A percentile compares a stretch with the other conserved stretches of the same genome.
Evolutionary conservation across 2,329 filamentous ascomycete genomes (phyloP).

Genomic region (Colletotrichum sp.): DNA sequence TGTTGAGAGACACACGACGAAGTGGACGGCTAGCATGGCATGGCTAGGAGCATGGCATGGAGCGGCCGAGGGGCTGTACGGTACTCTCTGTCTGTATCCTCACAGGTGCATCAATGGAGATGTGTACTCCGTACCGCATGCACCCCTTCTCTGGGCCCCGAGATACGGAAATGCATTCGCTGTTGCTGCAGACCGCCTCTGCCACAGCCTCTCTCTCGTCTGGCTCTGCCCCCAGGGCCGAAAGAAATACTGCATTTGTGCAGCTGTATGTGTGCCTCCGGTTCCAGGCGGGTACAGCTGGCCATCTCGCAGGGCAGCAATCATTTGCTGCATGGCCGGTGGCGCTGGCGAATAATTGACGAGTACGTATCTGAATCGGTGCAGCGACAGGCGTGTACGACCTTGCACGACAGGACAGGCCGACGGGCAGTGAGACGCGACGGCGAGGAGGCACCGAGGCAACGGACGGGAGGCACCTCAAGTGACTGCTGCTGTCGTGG

Average conservation of each 20-base stretch:
- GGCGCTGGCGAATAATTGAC: not conserved
- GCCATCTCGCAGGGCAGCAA: not conserved
- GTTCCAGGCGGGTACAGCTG: not conserved
- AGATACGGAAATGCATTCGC: not conserved
- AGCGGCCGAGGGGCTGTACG: not conserved
- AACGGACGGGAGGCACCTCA: not conserved
- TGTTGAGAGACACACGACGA: conserved; percentile 7
- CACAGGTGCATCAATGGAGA: not conserved
- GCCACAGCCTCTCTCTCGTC: not conserved
- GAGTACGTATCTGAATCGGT: not conserved
- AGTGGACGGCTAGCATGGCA: not conserved
- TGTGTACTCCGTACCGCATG: not conserved
- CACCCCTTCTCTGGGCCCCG: not conserved
- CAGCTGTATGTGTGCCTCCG: not conserved
- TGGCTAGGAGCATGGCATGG: not conserved
- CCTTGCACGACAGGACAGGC: not conserved
- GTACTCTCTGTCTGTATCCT: not conserved
- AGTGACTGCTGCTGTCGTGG: not conserved
- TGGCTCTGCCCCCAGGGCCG: not conserved
- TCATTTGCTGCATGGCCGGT: not conserved
- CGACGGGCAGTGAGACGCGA: not conserved
- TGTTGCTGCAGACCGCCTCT: conserved; percentile 1
- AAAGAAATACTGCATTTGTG: not conserved
- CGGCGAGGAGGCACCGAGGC: not conserved
- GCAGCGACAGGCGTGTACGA: not conserved